phyloP scores from a whole-genome alignment of 1,284 basidiomycete species.

The Thecaphora thlaspeos region DNA sequence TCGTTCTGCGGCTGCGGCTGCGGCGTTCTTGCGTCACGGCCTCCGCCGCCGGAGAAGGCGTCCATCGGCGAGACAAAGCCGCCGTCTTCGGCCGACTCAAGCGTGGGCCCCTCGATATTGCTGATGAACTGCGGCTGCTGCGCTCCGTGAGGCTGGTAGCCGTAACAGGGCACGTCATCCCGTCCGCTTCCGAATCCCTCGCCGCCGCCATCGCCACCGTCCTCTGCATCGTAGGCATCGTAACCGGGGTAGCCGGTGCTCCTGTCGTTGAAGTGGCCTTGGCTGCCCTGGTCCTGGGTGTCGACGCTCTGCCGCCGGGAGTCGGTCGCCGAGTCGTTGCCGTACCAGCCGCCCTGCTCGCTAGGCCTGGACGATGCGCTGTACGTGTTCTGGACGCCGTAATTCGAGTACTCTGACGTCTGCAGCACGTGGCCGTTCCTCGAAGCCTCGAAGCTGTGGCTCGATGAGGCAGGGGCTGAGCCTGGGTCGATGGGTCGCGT shows the following conservation, averaged over 20 bases:
- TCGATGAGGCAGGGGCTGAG: background rate
- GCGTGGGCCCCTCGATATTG: constrained; percentile 51
- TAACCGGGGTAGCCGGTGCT: constrained; percentile 10
- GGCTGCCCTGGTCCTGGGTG: constrained; percentile 3
- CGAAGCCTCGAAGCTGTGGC: constrained; percentile 12
- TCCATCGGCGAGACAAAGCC: constrained; percentile 84
- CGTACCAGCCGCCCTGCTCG: constrained; percentile 4
- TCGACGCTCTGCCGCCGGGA: constrained; percentile 20
- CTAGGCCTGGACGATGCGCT: too few species aligned
- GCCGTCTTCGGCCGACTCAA: constrained; percentile 46
- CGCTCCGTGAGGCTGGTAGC: constrained; percentile 47
- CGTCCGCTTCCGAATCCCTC: constrained; percentile 5
- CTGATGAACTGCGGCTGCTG: constrained; percentile 44
- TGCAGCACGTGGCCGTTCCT: constrained; percentile 5
- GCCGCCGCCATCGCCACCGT: constrained; percentile 7
- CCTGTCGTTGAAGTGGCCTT: constrained; percentile 13
- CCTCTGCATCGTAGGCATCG: constrained; percentile 13
- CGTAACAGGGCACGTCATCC: constrained; percentile 36
- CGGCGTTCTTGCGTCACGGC: constrained; percentile 13
- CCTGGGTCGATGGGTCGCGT: too few species aligned
- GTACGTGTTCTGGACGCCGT: too few species aligned
- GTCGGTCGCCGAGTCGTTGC: constrained; percentile 16
- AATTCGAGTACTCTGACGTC: constrained; percentile 13
- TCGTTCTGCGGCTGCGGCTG: constrained; percentile 17
- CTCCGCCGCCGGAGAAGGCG: constrained; percentile 58